Conservation (phyloP, 495 filamentous ascomycete species). For the Aspergillus carlsbadensis region DNA sequence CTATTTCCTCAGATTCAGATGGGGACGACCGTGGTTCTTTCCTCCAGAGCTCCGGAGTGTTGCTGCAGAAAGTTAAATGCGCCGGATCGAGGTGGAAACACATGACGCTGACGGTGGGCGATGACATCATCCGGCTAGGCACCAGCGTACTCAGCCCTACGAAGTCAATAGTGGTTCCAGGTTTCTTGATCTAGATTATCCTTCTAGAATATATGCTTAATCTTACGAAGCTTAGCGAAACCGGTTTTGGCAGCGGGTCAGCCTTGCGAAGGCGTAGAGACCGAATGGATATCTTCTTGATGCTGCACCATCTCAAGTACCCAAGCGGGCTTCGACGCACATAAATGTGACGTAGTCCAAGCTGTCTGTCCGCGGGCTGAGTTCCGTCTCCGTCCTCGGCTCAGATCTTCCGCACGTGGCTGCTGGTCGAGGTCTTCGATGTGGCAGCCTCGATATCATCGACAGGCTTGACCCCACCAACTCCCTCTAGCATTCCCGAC, state of each 20-base stretch:
- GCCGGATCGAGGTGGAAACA: background rate
- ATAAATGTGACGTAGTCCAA: background rate
- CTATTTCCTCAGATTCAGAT: no score
- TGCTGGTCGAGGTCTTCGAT: background rate
- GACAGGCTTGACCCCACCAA: background rate
- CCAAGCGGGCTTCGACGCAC: no score
- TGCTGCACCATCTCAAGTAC: no score
- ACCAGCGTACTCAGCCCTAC: background rate
- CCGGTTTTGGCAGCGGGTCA: no score
- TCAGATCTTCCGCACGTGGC: background rate
- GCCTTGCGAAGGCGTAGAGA: no score
- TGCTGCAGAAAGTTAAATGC: no score
- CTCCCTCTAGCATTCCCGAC: constrained; percentile 1
- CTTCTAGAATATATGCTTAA: no score
- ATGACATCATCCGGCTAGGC: constrained; percentile 6
- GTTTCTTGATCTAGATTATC: background rate
- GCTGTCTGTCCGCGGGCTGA: background rate
- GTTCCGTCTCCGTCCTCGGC: background rate
- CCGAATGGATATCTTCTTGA: no score
- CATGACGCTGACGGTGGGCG: constrained; percentile 4
- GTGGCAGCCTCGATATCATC: background rate
- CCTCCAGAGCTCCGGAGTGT: no score
- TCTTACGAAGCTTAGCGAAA: no score
- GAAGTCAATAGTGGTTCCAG: no score
- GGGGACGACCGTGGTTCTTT: no score